Base-by-base conservation (phyloP, 768 basidiomycete species). In the Xanthoconium purpureum region DNA sequence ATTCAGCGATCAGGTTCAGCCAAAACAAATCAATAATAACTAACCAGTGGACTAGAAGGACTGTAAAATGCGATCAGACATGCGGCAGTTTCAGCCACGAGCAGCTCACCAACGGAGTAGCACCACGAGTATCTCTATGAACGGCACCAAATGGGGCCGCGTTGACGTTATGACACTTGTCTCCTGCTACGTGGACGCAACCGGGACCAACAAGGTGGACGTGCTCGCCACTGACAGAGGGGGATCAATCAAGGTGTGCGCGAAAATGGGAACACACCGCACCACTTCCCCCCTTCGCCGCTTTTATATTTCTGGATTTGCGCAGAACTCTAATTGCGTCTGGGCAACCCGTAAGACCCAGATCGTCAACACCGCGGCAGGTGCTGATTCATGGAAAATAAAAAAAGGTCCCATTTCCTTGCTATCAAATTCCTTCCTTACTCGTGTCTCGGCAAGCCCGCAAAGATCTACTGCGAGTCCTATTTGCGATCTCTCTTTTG, bases 1-100 rank as follows among this genome's bases (percentile, higher is more conserved):
- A 70, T 71, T 77, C 68, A 68, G 78, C 77, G 75, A 78, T 73
- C 45, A 61, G 56, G 50, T 61, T 44, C 54, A 54, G 50, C 54
- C n/a, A 32, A 37, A 18, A 51, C 20, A 54, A 56, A 60, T 60
- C 59, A 62, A 63, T 63, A 62, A 4, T 24, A 24, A 24, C 24
- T 24, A 24, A 24, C 24, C 24, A 24, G 24, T 24, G 24, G 24
- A 24, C 24, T 24, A 24, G 24, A 24, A 24, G 2, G 24, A 24
- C 24, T 24, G 55, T 65, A 62, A 58, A 55, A 57, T 40, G 44
- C 44, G 45, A 57, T 71, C 59, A 68, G 66, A 8, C 43, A 58
- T 50, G 52, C 42, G 47, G 29, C 20, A 35, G 50, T 60, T 55
- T 45, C 49, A 56, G 55, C 54, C 58, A 53, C 47, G 54, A 60